Evolutionary conservation across 805 yeast species (phyloP), one percentile per base, ranked within the genome.

Genomic region (Ogataea ramenticola): DNA sequence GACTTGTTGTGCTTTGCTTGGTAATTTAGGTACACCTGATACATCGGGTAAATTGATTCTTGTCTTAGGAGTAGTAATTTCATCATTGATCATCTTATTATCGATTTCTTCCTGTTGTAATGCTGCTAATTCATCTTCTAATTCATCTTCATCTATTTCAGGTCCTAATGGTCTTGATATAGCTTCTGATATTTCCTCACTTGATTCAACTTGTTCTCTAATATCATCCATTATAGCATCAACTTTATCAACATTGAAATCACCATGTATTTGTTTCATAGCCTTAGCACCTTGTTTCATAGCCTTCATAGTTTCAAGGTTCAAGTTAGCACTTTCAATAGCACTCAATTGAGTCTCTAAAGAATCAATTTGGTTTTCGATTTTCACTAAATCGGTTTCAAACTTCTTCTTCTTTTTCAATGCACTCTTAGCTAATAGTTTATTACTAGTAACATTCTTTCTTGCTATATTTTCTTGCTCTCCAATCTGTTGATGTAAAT

Each of bases 221-320:
- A 95, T 88, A 49, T 91, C 96, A 64, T 93, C 99, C 98, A 93
- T 91, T 9, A 97, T 91, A 55, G 82, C 85, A 62, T 93, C 99
- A 36, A 93, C 97, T 70, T 89, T 90, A 65, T 93, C 99, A 48
- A 93, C 88, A 61, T 93, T 83, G 71, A 93, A 80, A 58, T 89
- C 96, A 51, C 89, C 90, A 64, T 93, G 98, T 58, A 93, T 91
- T 58, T 84, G 85, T 62, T 90, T 89, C 96, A 93, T 88, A 36
- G 98, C 98, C 60, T 77, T 76, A 5, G 99, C 96, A 47, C 98
- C 98, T 64, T 88, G 95, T 66, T 91, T 85, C 98, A 93, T 93
- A 43, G 96, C 96, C 75, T 88, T 88, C 96, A 93, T 86, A 29
- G 99, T 93, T 68, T 93, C 99, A 66, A 87, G 72, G 72, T 93